Percentiles rank a stretch among this genome's conserved stretches.
Evolutionary conservation across 768 basidiomycete species (phyloP).

Genomic region (Candolleomyces eurysporus): DNA sequence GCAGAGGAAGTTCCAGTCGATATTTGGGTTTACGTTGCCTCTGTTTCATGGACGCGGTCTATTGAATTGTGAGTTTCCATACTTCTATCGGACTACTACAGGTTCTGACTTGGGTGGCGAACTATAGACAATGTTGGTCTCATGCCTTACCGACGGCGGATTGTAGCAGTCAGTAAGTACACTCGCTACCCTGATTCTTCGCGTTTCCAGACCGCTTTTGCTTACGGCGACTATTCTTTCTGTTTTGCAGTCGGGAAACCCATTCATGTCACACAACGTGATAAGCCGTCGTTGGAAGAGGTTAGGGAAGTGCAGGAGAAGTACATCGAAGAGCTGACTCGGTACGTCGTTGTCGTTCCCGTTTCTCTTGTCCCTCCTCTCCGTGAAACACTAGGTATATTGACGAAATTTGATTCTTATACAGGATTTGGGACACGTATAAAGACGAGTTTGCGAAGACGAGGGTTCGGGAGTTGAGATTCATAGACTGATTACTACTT

Average conservation of each 20-base stretch:
- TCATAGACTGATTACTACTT: not conserved
- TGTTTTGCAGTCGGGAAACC: conserved; percentile 75
- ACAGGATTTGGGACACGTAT: conserved; percentile 93
- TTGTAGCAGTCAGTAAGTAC: conserved; percentile 92
- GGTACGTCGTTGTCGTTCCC: conserved; percentile 47
- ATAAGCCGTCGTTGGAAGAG: conserved; percentile 81
- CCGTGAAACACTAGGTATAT: too few species aligned
- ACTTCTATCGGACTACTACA: not conserved
- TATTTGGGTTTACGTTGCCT: conserved; percentile 95
- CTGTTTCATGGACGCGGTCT: conserved; percentile 96
- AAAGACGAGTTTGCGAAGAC: conserved; percentile 92
- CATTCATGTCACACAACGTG: conserved; percentile 72
- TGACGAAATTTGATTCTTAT: not conserved
- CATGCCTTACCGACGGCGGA: conserved; percentile 93
- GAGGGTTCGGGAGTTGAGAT: conserved; percentile 66
- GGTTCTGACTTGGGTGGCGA: not conserved
- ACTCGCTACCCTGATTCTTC: not conserved
- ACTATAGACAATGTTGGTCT: conserved; percentile 85
- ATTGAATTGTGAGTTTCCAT: conserved; percentile 72
- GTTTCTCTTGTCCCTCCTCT: not conserved
- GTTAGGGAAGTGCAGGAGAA: conserved; percentile 73
- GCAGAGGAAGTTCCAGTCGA: conserved; percentile 87
- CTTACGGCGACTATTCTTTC: not conserved
- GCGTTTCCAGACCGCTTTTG: too few species aligned
- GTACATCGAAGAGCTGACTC: conserved; percentile 90